These are phyloP conservation scores for Phytophthora aleatoria DNA, from an alignment of 352 stramenopile species.

Conservation along the genomic window DNA sequence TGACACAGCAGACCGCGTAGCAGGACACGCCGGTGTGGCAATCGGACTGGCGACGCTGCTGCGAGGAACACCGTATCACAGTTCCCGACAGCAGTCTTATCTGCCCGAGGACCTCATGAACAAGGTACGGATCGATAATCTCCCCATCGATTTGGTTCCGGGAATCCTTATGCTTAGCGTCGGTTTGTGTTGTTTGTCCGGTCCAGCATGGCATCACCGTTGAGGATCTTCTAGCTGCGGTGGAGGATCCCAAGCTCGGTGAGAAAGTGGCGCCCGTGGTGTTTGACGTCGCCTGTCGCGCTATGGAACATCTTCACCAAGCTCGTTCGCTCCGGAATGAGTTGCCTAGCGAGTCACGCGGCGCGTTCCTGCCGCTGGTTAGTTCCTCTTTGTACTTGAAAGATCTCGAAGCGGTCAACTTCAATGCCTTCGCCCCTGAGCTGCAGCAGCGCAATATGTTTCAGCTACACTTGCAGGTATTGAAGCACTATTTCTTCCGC, in stretches of 20 bases:
- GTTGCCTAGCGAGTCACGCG: constrained; percentile 54
- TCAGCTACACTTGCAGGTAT: constrained; percentile 65
- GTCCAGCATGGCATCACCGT: constrained; percentile 52
- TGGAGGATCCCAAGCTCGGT: constrained; percentile 62
- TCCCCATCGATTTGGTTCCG: constrained; percentile 21
- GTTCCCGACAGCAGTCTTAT: constrained; percentile 70
- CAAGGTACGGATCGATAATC: constrained; percentile 47
- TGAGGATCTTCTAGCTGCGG: constrained; percentile 63
- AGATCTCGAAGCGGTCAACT: constrained; percentile 73
- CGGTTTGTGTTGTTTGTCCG: constrained; percentile 22
- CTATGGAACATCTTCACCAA: constrained; percentile 81
- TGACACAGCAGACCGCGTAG: constrained; percentile 73
- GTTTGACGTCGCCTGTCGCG: constrained; percentile 88
- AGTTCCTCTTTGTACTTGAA: constrained; percentile 65
- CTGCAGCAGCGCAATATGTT: constrained; percentile 64
- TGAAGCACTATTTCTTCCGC: constrained; percentile 83
- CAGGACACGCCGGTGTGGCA: constrained; percentile 84
- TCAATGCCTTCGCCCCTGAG: constrained; percentile 74
- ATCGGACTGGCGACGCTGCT: constrained; percentile 88
- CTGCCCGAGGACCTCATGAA: constrained; percentile 82
- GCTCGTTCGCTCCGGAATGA: constrained; percentile 62
- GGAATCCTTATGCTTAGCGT: constrained; percentile 30
- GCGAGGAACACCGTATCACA: constrained; percentile 74
- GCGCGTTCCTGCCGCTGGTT: constrained; percentile 78
- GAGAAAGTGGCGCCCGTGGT: constrained; percentile 81